These are phyloP conservation scores for Mucor plumbeus DNA, from an alignment of 371 early-diverging fungal genomes.

Conservation along the genomic window DNA sequence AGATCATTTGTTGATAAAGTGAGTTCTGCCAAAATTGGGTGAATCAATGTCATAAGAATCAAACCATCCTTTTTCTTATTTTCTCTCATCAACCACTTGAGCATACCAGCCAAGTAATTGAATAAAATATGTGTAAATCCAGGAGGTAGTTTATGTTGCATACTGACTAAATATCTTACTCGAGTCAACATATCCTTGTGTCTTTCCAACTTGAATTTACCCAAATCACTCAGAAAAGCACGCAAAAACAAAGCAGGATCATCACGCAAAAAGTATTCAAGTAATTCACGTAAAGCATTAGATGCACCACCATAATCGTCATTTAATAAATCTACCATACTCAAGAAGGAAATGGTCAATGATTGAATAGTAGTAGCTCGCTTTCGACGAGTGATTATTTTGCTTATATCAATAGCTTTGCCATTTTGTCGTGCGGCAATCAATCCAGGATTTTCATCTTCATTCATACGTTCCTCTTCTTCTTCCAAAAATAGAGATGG, in stretches of 20 bases:
- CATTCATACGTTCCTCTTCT: conserved; percentile 48
- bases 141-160: conserved; percentile 62
- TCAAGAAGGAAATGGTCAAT: conserved; percentile 52
- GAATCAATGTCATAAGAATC: conserved; percentile 46
- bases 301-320: conserved; percentile 57
- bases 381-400: conserved; percentile 42
- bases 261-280: conserved; percentile 61
- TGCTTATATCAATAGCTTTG: conserved; percentile 27
- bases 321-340: conserved; percentile 59
- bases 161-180: conserved; percentile 52
- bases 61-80: conserved; percentile 43
- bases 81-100: conserved; percentile 65
- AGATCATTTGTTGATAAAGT: conserved; percentile 64
- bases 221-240: conserved; percentile 60
- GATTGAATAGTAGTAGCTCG: conserved; percentile 55
- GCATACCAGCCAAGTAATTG: conserved; percentile 69
- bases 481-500: conserved; percentile 64
- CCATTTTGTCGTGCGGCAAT: conserved; percentile 11
- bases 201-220: conserved; percentile 41
- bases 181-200: conserved; percentile 55
- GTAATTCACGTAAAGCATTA: conserved; percentile 48
- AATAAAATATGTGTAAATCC: conserved; percentile 61
- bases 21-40: conserved; percentile 62
- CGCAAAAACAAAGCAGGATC: conserved; percentile 66
- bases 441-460: conserved; percentile 19